Percentiles rank a stretch among this genome's conserved stretches.
Evolutionary conservation across 192 early-diverging fungal genomes (phyloP).

Genomic region (Funneliformis geosporum): DNA sequence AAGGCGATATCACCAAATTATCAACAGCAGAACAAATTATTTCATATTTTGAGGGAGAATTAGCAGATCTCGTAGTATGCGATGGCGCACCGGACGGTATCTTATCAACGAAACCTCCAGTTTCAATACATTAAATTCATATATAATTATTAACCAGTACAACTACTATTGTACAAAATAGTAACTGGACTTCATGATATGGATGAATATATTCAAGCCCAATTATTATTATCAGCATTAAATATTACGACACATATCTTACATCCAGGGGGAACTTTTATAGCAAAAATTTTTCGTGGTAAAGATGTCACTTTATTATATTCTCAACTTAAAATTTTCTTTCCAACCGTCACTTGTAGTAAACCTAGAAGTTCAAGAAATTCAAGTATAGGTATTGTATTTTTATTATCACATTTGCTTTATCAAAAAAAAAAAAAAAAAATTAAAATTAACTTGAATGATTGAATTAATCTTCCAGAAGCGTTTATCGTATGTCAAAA

Average conservation of each 20-base stretch:
- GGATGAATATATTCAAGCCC: slow-evolving; percentile 99
- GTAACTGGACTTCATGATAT: slow-evolving; percentile 98
- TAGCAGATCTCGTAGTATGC: slow-evolving; percentile 93
- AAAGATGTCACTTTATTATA: slow-evolving; percentile 92
- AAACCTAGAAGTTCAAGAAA: slow-evolving; percentile 95
- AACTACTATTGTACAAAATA: slow-evolving; percentile 17
- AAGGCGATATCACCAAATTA: slow-evolving; percentile 97
- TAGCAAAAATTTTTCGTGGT: slow-evolving; percentile 97
- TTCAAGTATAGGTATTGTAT: slow-evolving; percentile 68
- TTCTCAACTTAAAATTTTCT: slow-evolving; percentile 90
- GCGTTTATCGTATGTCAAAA: slow-evolving; percentile 92
- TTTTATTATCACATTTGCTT: neutral
- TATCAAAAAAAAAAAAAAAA: neutral
- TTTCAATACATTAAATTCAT: neutral
- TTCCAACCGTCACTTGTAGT: slow-evolving; percentile 83
- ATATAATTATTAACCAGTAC: neutral
- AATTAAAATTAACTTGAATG: neutral
- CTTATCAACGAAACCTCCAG: neutral
- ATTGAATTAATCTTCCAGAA: slow-evolving; percentile 51
- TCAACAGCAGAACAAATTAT: slow-evolving; percentile 92
- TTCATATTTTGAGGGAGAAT: slow-evolving; percentile 82
- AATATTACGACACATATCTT: slow-evolving; percentile 97
- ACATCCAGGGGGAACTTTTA: slow-evolving; percentile 87
- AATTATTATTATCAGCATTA: slow-evolving; percentile 90
- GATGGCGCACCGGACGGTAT: slow-evolving; percentile 94